These are phyloP conservation scores for Fusarium lateritium DNA, from an alignment of 2,329 filamentous ascomycete species.

Conservation along the genomic window DNA sequence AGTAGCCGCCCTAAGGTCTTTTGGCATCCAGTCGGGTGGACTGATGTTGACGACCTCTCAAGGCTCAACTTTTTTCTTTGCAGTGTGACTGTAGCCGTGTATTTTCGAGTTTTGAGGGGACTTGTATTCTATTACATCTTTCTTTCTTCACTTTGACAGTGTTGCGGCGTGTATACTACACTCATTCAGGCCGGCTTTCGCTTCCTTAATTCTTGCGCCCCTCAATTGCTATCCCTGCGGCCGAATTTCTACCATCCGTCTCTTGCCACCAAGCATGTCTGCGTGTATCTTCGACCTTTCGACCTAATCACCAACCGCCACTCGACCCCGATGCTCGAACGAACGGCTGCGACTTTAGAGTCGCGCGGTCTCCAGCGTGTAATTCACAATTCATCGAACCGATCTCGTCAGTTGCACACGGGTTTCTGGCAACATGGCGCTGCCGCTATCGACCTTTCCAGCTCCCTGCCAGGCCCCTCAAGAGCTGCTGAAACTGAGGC, in stretches of 20 bases:
- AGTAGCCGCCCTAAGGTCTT: slow-evolving; percentile 8
- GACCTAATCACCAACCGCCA: slow-evolving; percentile 32
- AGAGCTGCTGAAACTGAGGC: slow-evolving; percentile 42
- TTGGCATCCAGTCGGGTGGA: slow-evolving; percentile 21
- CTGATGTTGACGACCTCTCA: slow-evolving; percentile 39
- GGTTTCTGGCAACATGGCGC: slow-evolving; percentile 70
- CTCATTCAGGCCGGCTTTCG: not conserved
- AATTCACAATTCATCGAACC: slow-evolving; percentile 60
- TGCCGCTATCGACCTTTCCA: slow-evolving; percentile 63
- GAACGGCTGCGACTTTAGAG: slow-evolving; percentile 70
- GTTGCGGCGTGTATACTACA: slow-evolving; percentile 3
- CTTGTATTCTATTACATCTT: not conserved
- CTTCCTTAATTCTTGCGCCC: not conserved
- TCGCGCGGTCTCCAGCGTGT: slow-evolving; percentile 69
- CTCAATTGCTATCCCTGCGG: slow-evolving; percentile 28
- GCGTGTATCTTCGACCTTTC: slow-evolving; percentile 19
- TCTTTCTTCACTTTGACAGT: slow-evolving; percentile 4
- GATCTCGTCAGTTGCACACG: slow-evolving; percentile 62
- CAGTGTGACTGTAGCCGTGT: slow-evolving; percentile 9
- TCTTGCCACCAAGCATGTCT: slow-evolving; percentile 46
- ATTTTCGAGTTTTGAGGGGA: not conserved
- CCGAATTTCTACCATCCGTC: not conserved
- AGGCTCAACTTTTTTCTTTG: slow-evolving; percentile 25
- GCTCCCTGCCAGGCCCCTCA: slow-evolving; percentile 58
- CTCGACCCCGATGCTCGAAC: slow-evolving; percentile 67